Conservation (phyloP, 176 grass and related monocot species). For the Aegilops speltoides region DNA sequence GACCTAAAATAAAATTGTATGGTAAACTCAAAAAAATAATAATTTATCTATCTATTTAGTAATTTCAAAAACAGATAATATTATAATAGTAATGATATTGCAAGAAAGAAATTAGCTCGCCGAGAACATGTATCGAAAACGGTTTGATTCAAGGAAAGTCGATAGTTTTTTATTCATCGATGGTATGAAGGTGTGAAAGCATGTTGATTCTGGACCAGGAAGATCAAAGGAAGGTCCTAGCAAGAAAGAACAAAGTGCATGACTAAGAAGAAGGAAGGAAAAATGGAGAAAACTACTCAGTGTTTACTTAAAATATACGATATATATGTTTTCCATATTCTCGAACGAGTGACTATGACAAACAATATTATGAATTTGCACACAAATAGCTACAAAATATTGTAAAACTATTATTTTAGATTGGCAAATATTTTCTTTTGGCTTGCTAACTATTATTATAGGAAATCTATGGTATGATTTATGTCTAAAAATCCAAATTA, state of each 20-base stretch:
- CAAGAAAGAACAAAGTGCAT: not conserved
- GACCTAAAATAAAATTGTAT: not conserved
- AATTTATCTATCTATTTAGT: not conserved
- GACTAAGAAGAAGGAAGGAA: not conserved
- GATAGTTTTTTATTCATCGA: not conserved
- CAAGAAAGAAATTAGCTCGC: not conserved
- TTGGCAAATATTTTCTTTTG: not conserved
- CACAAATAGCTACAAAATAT: not conserved
- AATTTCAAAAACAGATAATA: not conserved
- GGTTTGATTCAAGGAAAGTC: not conserved
- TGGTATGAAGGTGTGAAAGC: conserved; percentile 43
- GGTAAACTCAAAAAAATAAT: not conserved
- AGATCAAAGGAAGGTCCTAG: not conserved
- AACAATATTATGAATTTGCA: not conserved
- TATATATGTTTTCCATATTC: not conserved
- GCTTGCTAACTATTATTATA: not conserved
- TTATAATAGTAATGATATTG: not conserved
- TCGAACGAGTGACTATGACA: not conserved
- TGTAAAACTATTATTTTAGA: not conserved
- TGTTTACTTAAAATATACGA: too few relatives aligned
- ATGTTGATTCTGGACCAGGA: conserved; percentile 1
- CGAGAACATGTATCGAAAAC: not conserved
- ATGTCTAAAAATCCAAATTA: not conserved
- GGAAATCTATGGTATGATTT: not conserved
- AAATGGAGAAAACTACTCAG: too few relatives aligned